Evolutionary conservation across 192 early-diverging fungal species (phyloP).

Genomic region (Coemansia sp.): DNA sequence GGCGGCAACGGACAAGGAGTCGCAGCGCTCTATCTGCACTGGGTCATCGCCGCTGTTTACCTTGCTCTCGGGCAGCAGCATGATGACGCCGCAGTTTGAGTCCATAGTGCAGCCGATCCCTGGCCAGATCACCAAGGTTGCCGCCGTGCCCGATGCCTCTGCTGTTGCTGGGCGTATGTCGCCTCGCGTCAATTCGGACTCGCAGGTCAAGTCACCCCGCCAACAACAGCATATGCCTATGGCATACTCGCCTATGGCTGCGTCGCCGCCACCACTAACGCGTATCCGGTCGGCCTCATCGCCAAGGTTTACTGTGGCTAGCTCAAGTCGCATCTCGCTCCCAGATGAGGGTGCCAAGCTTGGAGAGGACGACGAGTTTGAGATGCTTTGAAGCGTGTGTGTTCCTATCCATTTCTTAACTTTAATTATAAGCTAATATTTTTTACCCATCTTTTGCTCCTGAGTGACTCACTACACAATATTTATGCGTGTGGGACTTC

Average conservation of each 20-base stretch:
- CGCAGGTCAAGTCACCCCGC: slow-evolving; percentile 39
- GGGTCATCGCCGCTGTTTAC: slow-evolving; percentile 56
- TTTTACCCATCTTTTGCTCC: neutral
- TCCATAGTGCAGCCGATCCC: slow-evolving; percentile 33
- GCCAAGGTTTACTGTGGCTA: slow-evolving; percentile 34
- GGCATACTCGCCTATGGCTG: slow-evolving; percentile 3
- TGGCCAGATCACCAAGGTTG: slow-evolving; percentile 26
- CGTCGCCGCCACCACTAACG: slow-evolving; percentile 24
- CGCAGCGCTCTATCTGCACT: slow-evolving; percentile 55
- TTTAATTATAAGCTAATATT: slow-evolving; percentile 1
- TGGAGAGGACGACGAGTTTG: slow-evolving; percentile 26
- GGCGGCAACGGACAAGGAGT: slow-evolving; percentile 53
- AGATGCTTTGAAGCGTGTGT: slow-evolving; percentile 12
- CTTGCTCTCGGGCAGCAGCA: slow-evolving; percentile 51
- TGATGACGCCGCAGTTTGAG: slow-evolving; percentile 55
- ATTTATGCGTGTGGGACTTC: neutral
- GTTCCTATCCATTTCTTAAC: neutral
- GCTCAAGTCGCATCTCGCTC: slow-evolving; percentile 6
- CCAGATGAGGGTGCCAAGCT: neutral
- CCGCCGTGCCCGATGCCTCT: slow-evolving; percentile 6
- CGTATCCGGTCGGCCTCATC: slow-evolving; percentile 50
- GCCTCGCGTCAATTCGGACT: slow-evolving; percentile 51
- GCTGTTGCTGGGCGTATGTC: slow-evolving; percentile 38
- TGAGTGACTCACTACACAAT: neutral
- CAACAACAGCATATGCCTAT: slow-evolving; percentile 25